Evolutionary conservation across 139 green algal species (phyloP).

Genomic region (Picochlorum sp.): DNA sequence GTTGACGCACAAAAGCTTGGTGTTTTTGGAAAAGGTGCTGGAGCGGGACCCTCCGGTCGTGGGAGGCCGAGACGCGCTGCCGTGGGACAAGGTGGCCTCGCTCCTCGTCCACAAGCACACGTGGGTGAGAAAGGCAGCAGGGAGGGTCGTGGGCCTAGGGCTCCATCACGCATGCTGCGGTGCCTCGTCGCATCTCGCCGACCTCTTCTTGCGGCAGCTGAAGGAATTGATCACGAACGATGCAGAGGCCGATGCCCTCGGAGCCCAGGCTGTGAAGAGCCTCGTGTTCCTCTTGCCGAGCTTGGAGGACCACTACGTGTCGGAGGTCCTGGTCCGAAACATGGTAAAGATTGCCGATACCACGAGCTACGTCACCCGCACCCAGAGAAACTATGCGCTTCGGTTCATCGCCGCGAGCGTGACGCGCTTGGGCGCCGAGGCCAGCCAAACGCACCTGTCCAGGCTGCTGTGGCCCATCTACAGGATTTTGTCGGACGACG

Average conservation of each 20-base stretch:
- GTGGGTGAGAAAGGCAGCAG: slow-evolving; percentile 76
- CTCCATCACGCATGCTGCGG: no score
- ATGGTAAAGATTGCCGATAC: slow-evolving; percentile 64
- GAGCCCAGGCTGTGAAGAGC: slow-evolving; percentile 70
- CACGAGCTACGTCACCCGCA: slow-evolving; percentile 18
- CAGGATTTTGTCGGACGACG: slow-evolving; percentile 49
- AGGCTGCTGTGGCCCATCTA: slow-evolving; percentile 64
- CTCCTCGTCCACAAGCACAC: slow-evolving; percentile 43
- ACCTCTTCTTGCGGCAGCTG: no score
- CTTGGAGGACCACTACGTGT: slow-evolving; percentile 26
- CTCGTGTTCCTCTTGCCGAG: slow-evolving; percentile 51
- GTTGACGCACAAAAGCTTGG: background rate
- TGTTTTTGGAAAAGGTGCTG: slow-evolving; percentile 6
- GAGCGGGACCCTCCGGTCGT: background rate
- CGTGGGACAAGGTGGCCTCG: slow-evolving; percentile 16
- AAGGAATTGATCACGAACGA: slow-evolving; percentile 10
- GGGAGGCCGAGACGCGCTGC: no score
- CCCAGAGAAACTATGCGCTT: slow-evolving; percentile 57
- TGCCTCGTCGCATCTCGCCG: no score
- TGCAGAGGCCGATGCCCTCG: slow-evolving; percentile 58
- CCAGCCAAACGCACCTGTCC: slow-evolving; percentile 50
- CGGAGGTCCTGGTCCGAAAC: slow-evolving; percentile 47
- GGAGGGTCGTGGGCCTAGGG: slow-evolving; percentile 15
- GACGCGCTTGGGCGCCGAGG: slow-evolving; percentile 34
- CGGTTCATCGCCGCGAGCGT: slow-evolving; percentile 65